Evolutionary conservation across 768 basidiomycete genomes (phyloP).

Genomic region (Hygrocybe coccinea): DNA sequence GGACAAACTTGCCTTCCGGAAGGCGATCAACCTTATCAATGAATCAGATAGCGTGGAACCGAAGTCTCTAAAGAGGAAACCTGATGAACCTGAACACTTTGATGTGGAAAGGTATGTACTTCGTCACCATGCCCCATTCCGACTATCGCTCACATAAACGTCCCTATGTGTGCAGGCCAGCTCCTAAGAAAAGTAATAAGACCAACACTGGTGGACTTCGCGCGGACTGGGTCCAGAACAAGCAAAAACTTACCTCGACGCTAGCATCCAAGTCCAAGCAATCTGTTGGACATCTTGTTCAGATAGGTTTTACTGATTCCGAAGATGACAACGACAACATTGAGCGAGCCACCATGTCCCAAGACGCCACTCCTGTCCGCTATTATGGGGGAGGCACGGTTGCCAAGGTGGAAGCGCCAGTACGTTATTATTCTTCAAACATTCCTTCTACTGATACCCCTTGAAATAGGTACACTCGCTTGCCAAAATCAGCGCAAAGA

Average conservation of each 20-base stretch:
- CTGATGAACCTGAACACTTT: neutral
- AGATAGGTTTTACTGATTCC: too few species aligned
- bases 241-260: neutral
- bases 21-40: neutral
- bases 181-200: neutral
- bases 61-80: neutral
- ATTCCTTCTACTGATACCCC: neutral
- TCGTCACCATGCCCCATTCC: neutral
- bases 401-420: too few species aligned
- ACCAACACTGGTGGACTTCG: neutral
- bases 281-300: neutral
- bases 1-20: neutral
- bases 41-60: neutral
- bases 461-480: neutral
- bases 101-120: neutral
- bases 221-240: neutral
- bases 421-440: too few species aligned
- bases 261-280: neutral
- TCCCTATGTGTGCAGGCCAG: neutral
- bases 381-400: too few species aligned
- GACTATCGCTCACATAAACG: neutral
- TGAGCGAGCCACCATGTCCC: too few species aligned
- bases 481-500: neutral
- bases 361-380: too few species aligned
- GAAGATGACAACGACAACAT: too few species aligned